phyloP scores from a whole-genome alignment of 306 rosid genomes.

The Medicago ruthenica region DNA sequence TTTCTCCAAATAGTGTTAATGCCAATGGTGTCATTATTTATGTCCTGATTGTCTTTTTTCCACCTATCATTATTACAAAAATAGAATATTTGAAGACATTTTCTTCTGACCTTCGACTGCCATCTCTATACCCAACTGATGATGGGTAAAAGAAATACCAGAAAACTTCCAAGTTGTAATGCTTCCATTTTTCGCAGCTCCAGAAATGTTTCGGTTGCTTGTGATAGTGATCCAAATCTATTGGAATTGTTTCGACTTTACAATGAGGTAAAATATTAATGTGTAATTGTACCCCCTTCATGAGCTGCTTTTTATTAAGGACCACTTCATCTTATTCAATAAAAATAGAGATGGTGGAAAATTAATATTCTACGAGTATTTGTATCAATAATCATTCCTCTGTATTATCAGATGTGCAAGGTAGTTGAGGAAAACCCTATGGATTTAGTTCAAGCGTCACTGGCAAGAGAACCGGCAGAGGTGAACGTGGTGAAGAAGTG shows the following conservation, averaged over 20 bases:
- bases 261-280: conserved; percentile 64
- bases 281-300: not conserved
- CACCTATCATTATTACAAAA: not conserved
- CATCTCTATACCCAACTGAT: no score
- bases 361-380: conserved; percentile 6
- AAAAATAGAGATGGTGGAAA: conserved; percentile 23
- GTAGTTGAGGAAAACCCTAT: conserved; percentile 58
- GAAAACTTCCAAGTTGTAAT: conserved; percentile 19
- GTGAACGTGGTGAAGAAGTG: conserved; percentile 45
- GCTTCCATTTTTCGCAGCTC: conserved; percentile 57
- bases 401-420: conserved; percentile 79
- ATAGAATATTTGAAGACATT: not conserved
- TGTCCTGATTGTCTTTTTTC: conserved; percentile 3
- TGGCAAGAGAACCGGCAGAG: conserved; percentile 47
- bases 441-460: conserved; percentile 48
- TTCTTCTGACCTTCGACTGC: no score
- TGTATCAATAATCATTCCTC: conserved; percentile 31
- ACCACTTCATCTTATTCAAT: conserved; percentile 19
- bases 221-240: conserved; percentile 68
- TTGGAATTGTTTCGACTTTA: conserved; percentile 72
- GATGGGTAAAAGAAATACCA: not conserved
- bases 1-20: conserved; percentile 9
- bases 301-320: conserved; percentile 27
- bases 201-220: conserved; percentile 67
- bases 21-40: conserved; percentile 8